Evolutionary conservation across 805 yeast species (phyloP).

Genomic region (Metschnikowia proteae): DNA sequence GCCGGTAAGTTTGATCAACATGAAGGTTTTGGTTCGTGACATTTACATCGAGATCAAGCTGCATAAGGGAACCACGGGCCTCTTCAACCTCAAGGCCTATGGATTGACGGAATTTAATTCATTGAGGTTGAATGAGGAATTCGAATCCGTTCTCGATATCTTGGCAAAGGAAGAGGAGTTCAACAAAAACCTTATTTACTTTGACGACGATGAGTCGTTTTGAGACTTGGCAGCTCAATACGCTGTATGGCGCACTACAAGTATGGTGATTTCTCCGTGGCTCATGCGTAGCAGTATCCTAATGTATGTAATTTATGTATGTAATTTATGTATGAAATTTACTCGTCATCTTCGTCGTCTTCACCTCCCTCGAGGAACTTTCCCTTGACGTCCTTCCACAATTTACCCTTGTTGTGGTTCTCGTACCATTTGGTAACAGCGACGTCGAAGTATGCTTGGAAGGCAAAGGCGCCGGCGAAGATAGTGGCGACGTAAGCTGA

Average conservation of each 20-base stretch:
- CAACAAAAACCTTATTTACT: not conserved
- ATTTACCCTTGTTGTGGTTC: slow-evolving; percentile 76
- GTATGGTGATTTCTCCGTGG: not conserved
- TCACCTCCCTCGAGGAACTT: slow-evolving; percentile 52
- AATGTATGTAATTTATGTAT: slow-evolving; percentile 1
- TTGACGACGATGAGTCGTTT: slow-evolving; percentile 1
- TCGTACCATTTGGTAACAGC: slow-evolving; percentile 70
- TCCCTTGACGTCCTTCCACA: slow-evolving; percentile 77
- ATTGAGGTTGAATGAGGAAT: slow-evolving; percentile 9
- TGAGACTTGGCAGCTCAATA: not conserved
- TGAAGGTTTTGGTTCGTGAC: slow-evolving; percentile 30
- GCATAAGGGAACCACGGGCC: slow-evolving; percentile 13
- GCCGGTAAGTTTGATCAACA: slow-evolving; percentile 33
- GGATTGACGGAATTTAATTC: slow-evolving; percentile 15
- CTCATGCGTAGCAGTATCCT: not conserved
- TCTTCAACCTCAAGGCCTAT: slow-evolving; percentile 14
- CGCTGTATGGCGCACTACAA: not conserved
- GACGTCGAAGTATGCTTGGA: slow-evolving; percentile 72
- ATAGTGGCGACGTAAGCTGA: slow-evolving; percentile 80
- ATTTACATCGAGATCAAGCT: slow-evolving; percentile 25
- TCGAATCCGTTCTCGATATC: slow-evolving; percentile 12
- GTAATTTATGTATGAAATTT: slow-evolving; percentile 3
- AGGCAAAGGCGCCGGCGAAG: slow-evolving; percentile 79
- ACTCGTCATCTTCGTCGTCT: slow-evolving; percentile 54
- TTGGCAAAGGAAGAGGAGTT: slow-evolving; percentile 4